These are phyloP conservation scores for Daucus carota DNA, from an alignment of 129 eudicot species.

Conservation along the genomic window DH1_v3.0 NC_030386.2:21566501-21567000, in stretches of 20 bases:
- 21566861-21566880: conserved; percentile 29
- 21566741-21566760: conserved; percentile 37
- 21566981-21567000: conserved; percentile 21
- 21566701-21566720: conserved; percentile 28
- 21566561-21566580: too few relatives aligned
- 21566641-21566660: too few relatives aligned
- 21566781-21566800: too few relatives aligned
- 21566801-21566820: conserved; percentile 54
- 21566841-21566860: conserved; percentile 30
- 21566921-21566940: conserved; percentile 32
- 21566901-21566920: too few relatives aligned
- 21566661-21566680: conserved; percentile 32
- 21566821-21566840: conserved; percentile 32
- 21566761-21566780: conserved; percentile 45
- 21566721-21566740: conserved; percentile 34
- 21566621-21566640: too few relatives aligned
- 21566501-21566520: too few relatives aligned
- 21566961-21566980: conserved; percentile 25
- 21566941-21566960: conserved; percentile 46
- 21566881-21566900: too few relatives aligned
- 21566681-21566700: conserved; percentile 24
- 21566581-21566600: too few relatives aligned
- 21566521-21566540: too few relatives aligned
- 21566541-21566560: too few relatives aligned
- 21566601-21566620: too few relatives aligned